Conservation (phyloP, 2,329 filamentous ascomycete species). For the Metarhizium humberi region DNA sequence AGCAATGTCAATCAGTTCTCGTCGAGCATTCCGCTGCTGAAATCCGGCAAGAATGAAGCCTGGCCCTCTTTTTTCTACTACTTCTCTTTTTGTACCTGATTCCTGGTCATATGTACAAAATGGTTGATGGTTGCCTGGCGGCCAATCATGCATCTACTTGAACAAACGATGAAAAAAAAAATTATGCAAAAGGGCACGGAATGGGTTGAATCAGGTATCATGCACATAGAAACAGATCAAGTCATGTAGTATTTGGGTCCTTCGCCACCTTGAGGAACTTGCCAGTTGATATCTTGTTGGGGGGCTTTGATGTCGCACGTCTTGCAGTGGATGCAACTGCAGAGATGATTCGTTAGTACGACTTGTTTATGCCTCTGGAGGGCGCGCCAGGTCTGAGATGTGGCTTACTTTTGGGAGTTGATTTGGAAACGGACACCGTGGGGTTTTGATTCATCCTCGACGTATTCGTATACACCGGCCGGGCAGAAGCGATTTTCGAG, state of each 20-base stretch:
- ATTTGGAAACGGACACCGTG: constrained; percentile 94
- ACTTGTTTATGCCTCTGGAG: neutral
- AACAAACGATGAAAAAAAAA: neutral
- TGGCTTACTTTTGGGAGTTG: constrained; percentile 86
- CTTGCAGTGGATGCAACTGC: constrained; percentile 97
- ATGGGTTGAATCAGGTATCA: constrained; percentile 12
- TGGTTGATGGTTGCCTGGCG: neutral
- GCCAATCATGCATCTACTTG: constrained; percentile 2
- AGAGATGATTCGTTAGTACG: constrained; percentile 1
- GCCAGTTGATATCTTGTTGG: constrained; percentile 94
- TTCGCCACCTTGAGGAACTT: constrained; percentile 86
- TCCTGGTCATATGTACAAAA: constrained; percentile 1
- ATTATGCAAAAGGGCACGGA: neutral
- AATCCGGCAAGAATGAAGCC: neutral
- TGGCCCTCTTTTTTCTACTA: neutral
- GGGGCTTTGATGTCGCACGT: constrained; percentile 99
- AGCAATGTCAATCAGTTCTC: neutral
- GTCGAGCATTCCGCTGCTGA: neutral
- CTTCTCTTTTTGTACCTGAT: neutral
- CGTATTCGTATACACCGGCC: constrained; percentile 94
- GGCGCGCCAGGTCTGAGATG: neutral
- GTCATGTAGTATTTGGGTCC: constrained; percentile 65
- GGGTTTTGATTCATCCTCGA: constrained; percentile 81
- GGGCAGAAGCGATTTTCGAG: constrained; percentile 96
- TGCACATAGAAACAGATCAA: constrained; percentile 17